Percentiles rank a stretch among this genome's conserved stretches.
Conservation (phyloP, 345 rosid species). For the Geranium brycei region DNA sequence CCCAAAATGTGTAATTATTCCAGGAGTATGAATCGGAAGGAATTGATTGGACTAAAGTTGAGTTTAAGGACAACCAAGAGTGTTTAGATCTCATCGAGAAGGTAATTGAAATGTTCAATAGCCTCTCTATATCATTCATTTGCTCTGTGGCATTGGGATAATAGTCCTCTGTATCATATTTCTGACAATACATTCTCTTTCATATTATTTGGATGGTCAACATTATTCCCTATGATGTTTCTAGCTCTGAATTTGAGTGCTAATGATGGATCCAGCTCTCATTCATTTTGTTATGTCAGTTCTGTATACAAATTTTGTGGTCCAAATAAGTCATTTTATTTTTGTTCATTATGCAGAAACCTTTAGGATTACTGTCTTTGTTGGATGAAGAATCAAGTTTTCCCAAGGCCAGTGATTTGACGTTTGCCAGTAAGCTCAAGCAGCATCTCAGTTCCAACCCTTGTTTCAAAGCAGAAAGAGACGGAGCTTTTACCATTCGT, state of each 20-base stretch:
- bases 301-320: too few relatives aligned
- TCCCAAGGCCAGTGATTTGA: constrained; percentile 82
- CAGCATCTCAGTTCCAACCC: constrained; percentile 60
- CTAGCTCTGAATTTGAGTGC: background rate
- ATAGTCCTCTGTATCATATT: background rate
- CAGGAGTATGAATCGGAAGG: constrained; percentile 92
- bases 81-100: constrained; percentile 86
- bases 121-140: too few relatives aligned
- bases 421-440: constrained; percentile 77
- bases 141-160: too few relatives aligned
- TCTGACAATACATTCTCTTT: background rate
- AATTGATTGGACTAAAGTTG: constrained; percentile 82
- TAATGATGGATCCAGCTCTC: background rate
- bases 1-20: constrained; percentile 10
- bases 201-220: background rate
- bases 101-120: constrained; percentile 24
- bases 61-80: constrained; percentile 78
- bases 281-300: too few relatives aligned
- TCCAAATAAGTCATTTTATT: background rate
- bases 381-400: constrained; percentile 86
- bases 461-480: constrained; percentile 77
- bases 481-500: constrained; percentile 61
- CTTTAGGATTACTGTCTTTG: constrained; percentile 71
- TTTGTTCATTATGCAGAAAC: constrained; percentile 44
- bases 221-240: too few relatives aligned